Evolutionary conservation across 2,329 filamentous ascomycete genomes (phyloP).

Genomic region (Ascochyta pisi): DNA sequence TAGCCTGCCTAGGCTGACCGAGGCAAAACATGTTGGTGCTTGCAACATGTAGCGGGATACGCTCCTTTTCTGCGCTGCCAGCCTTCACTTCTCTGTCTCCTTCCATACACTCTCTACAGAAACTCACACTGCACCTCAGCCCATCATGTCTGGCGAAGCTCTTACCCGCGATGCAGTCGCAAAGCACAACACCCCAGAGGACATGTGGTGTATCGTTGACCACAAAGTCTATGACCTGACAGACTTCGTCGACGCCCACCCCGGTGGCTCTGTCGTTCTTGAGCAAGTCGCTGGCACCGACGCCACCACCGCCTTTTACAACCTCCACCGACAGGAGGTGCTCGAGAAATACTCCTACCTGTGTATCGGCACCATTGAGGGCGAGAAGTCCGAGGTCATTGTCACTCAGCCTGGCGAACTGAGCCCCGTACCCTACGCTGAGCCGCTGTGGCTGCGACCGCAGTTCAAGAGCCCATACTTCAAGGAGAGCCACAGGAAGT

Average conservation of each 20-base stretch:
- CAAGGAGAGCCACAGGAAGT: conserved; percentile 72
- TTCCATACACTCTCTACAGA: background rate
- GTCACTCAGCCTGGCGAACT: conserved; percentile 74
- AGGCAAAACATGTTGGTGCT: conserved; percentile 19
- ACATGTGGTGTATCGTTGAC: conserved; percentile 85
- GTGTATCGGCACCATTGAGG: conserved; percentile 75
- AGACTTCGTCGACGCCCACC: conserved; percentile 85
- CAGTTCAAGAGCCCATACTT: conserved; percentile 82
- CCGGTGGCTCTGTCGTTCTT: conserved; percentile 80
- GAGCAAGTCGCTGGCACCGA: conserved; percentile 82
- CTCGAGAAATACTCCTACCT: conserved; percentile 78
- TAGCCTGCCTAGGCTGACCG: conserved; percentile 27
- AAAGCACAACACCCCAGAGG: conserved; percentile 76
- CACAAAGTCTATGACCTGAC: conserved; percentile 85
- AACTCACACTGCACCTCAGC: background rate
- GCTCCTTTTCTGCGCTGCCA: background rate
- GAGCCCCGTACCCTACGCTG: conserved; percentile 80
- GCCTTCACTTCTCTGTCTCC: background rate
- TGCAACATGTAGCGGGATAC: conserved; percentile 18
- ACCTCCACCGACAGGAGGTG: conserved; percentile 90
- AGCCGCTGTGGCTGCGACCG: conserved; percentile 81
- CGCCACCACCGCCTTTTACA: conserved; percentile 85
- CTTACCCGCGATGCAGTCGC: conserved; percentile 68
- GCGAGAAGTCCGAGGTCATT: conserved; percentile 77
- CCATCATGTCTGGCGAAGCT: conserved; percentile 42